Evolutionary conservation across 2,329 filamentous ascomycete genomes (phyloP), one percentile per base, ranked within the genome.

Genomic region (Fusarium heterosporum): DNA sequence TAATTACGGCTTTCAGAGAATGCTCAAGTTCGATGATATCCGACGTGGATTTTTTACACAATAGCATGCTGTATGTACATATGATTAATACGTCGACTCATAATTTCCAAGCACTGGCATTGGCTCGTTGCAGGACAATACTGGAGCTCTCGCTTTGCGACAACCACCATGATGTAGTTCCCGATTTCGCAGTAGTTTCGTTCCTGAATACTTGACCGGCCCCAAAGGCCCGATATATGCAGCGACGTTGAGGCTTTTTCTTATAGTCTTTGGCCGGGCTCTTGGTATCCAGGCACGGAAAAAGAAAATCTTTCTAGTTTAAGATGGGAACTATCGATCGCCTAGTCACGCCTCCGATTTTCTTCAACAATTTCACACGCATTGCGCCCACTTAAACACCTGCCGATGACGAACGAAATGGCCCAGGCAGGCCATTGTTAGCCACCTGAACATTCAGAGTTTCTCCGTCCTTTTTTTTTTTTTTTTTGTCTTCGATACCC

Each of bases 221-320:
- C 28, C 56, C 46, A 38, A 17, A 42, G 45, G 40, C 42, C 52
- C 60, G 47, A 34, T 42, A 19, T 54, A 68, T 68, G 64, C 60
- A 66, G 47, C 61, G 38, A 66, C 55, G 64, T 68, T 68, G 60
- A 66, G 54, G 49, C 42, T 41, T 64, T 56, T 57, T 38, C 46
- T 63, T 22, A 39, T 51, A 22, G 9, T 28, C 16, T 29, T 57
- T 46, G n/a, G 28, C 50, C n/a, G 39, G 38, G 45, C 22, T 41
- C 48, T 25, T 62, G 32, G 28, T 16, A 56, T 57, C 29, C 59
- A 46, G 59, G 52, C 26, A 58, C 40, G 26, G 34, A 17, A 22
- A 17, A 30, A 19, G 26, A 40, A 34, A 55, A 47, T 12, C 17
- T 57, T 46, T 36, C 19, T 16, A 41, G 30, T 9, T 64, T 58